Base-by-base conservation (phyloP, 352 stramenopile species). In the Phytopythium kandeliae region DNA sequence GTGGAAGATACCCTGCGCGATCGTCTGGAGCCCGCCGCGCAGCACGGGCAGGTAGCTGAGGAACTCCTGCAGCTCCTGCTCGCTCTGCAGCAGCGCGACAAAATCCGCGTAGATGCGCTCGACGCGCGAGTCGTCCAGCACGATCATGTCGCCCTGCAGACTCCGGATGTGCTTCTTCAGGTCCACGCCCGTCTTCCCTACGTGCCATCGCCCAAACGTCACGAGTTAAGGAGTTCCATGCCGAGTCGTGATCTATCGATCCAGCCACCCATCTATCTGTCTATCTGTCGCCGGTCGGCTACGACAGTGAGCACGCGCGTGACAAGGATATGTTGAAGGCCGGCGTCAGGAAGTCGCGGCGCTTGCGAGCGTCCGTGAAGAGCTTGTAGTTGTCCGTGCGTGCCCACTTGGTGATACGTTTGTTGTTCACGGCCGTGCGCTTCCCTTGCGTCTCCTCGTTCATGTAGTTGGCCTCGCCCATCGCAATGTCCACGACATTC, bases 1-100 rank as follows among this genome's bases (percentile, higher is more conserved):
- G 56, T 95, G 85, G 46, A 92, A 95, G 21, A 95, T 88, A 15
- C 85, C 85, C 49, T 93, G 82, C 8, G 85, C 85, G 48, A 95
- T 76, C 2, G 78, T 81, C 52, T 92, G 80, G 22, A 95, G 72
- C 0, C 85, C 85, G 11, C 82, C 85, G 17, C 81, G 74, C 9
- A 86, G 70, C n/a, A 82, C 62, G 12, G 85, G 85, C 38, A 95
- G 58, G 48, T 85, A 87, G 46, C 85, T 94, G 21, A 95, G 49
- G 37, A 95, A 90, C 50, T 95, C 85, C 45, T 89, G 80, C 2
- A 95, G 60, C 47, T 93, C 85, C 38, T 84, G 38, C 43, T 95
- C 85, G 2, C 65, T 78, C 43, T 85, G 71, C 47, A 95, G 60
- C 34, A 92, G 54, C 22, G 72, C 59, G 2, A 74, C 83, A 49